phyloP scores from a whole-genome alignment of 2,329 filamentous ascomycete species.

The Niveomyces coronatus region DNA sequence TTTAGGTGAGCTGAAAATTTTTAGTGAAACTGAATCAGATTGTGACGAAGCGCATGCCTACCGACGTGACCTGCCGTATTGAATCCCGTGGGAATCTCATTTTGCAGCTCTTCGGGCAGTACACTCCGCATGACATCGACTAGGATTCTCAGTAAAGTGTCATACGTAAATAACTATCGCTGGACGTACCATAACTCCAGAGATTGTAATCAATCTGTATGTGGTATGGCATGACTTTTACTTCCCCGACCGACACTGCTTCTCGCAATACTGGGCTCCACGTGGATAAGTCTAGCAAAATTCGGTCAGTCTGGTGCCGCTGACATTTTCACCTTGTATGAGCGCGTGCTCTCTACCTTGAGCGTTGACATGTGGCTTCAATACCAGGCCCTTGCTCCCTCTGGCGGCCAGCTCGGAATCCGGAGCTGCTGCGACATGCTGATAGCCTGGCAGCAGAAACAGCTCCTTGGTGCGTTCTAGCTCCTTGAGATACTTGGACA shows the following conservation, averaged over 20 bases:
- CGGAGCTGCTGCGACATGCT: constrained; percentile 53
- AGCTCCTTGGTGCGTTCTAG: constrained; percentile 58
- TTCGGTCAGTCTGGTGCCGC: neutral
- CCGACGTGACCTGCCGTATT: constrained; percentile 80
- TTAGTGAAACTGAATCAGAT: neutral
- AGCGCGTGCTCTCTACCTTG: constrained; percentile 31
- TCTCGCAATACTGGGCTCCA: constrained; percentile 64
- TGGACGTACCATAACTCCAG: constrained; percentile 66
- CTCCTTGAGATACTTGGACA: constrained; percentile 58
- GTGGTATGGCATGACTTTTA: constrained; percentile 65
- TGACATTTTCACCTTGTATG: too few species aligned
- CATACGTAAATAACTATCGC: neutral
- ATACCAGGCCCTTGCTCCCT: constrained; percentile 51
- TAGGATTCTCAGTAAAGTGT: constrained; percentile 22
- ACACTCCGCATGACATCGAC: constrained; percentile 76
- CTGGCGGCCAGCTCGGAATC: constrained; percentile 38
- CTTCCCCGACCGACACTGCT: constrained; percentile 55
- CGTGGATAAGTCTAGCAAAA: constrained; percentile 43
- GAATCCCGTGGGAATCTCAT: constrained; percentile 78
- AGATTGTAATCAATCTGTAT: constrained; percentile 72
- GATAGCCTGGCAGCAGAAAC: constrained; percentile 52
- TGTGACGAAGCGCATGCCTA: constrained; percentile 28
- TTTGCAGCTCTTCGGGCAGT: constrained; percentile 67
- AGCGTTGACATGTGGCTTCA: constrained; percentile 45
- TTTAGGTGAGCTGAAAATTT: constrained; percentile 67